Conservation (phyloP, 805 yeast species). For the Cyberlindnera samutprakarnensis region DNA sequence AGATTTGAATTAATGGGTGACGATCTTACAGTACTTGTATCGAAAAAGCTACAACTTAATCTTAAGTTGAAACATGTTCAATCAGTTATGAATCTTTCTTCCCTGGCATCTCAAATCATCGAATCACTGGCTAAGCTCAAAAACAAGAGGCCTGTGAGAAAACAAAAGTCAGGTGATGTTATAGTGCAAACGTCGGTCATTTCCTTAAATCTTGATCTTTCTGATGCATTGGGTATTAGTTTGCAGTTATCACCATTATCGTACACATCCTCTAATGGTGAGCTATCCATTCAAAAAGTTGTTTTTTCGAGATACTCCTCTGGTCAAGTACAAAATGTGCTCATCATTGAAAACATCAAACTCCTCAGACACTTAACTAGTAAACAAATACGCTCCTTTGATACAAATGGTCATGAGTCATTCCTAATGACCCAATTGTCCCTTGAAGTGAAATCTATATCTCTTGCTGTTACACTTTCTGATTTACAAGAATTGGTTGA, state of each 20-base stretch:
- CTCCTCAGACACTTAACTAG: constrained; percentile 9
- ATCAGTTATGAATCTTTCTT: constrained; percentile 23
- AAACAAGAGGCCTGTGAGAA: constrained; percentile 3
- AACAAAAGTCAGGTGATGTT: constrained; percentile 1
- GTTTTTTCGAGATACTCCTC: constrained; percentile 12
- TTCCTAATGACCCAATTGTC: constrained; percentile 11
- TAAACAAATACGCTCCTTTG: constrained; percentile 21
- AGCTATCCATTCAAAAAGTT: constrained; percentile 28
- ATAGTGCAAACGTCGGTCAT: constrained; percentile 18
- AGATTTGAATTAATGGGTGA: constrained; percentile 38
- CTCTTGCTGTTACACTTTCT: constrained; percentile 20
- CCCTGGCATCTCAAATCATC: constrained; percentile 20
- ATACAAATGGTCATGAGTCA: constrained; percentile 23
- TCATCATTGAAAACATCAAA: constrained; percentile 20
- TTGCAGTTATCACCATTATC: constrained; percentile 36
- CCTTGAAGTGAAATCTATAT: constrained; percentile 21
- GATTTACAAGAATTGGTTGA: constrained; percentile 21
- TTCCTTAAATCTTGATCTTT: constrained; percentile 5
- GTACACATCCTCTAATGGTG: constrained; percentile 28
- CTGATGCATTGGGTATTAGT: constrained; percentile 13
- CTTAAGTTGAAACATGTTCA: constrained; percentile 17
- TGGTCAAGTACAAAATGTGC: constrained; percentile 10
- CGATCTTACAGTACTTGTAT: constrained; percentile 34
- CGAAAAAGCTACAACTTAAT: constrained; percentile 30
- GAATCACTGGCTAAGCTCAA: constrained; percentile 16